phyloP scores from a whole-genome alignment of 225 moss, liverwort and hornwort species.

The Physcomitrium patens region DNA sequence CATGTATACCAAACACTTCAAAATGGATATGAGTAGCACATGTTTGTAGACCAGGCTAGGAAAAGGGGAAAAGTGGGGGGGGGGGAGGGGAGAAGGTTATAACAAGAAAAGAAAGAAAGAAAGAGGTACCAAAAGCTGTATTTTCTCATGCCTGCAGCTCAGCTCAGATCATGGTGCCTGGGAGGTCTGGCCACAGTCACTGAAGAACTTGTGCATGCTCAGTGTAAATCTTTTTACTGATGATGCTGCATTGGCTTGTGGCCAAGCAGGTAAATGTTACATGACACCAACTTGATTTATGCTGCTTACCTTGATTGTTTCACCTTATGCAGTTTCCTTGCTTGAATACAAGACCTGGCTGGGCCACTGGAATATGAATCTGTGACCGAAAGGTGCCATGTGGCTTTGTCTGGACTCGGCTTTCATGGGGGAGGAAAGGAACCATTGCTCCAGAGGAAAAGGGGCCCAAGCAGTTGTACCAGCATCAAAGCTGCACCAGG shows the following conservation, averaged over 20 bases:
- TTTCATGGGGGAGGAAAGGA: slow-evolving; percentile 9
- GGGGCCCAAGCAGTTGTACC: neutral
- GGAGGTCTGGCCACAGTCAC: neutral
- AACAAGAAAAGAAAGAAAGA: too few species aligned
- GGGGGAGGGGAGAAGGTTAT: too few species aligned
- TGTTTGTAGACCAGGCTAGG: neutral
- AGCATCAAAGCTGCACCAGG: slow-evolving; percentile 6
- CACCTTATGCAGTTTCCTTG: neutral
- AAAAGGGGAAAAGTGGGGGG: too few species aligned
- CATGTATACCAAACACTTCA: slow-evolving; percentile 2
- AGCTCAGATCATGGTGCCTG: neutral
- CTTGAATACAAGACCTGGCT: neutral
- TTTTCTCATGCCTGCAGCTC: too few species aligned
- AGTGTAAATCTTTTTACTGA: neutral
- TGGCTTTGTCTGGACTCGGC: slow-evolving; percentile 2
- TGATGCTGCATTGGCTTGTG: neutral
- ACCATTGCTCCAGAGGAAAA: neutral
- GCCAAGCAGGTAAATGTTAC: neutral
- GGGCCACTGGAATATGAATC: neutral
- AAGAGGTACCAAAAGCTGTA: too few species aligned
- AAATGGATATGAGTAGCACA: neutral
- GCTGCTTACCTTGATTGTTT: neutral
- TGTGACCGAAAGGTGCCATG: slow-evolving; percentile 11
- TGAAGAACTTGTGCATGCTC: neutral
- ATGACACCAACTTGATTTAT: neutral